phyloP scores from a whole-genome alignment of 2,329 filamentous ascomycete genomes.

The Arthrobotrys musiformis region DNA sequence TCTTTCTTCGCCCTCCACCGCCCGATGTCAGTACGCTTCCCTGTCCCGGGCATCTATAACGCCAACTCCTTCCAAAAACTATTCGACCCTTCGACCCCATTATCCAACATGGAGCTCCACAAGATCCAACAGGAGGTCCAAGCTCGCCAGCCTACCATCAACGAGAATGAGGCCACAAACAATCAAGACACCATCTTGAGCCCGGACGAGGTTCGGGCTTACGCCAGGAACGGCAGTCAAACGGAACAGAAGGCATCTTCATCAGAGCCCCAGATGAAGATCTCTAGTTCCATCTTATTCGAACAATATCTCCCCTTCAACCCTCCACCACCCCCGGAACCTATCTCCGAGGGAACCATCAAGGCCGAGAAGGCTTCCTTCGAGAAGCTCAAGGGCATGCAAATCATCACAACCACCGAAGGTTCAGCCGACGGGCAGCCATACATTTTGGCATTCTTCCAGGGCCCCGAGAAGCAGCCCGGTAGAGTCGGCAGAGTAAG shows the following conservation, averaged over 20 bases:
- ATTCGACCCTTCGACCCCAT: conserved; percentile 72
- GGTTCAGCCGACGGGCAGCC: conserved; percentile 1
- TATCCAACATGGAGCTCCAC: conserved; percentile 62
- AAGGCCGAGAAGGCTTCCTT: conserved; percentile 40
- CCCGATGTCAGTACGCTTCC: conserved; percentile 86
- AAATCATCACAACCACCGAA: conserved; percentile 23
- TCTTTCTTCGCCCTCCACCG: conserved; percentile 96
- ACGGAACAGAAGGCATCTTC: conserved; percentile 67
- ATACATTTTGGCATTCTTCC: conserved; percentile 64
- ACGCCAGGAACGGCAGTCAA: conserved; percentile 59
- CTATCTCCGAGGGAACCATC: conserved; percentile 63
- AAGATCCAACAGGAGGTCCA: conserved; percentile 72
- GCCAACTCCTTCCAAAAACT: conserved; percentile 84
- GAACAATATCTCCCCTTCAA: conserved; percentile 81
- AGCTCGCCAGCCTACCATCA: conserved; percentile 65
- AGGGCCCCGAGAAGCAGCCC: conserved; percentile 65
- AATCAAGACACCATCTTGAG: conserved; percentile 69
- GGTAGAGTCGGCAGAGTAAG: conserved; percentile 61
- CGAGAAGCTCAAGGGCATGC: conserved; percentile 18
- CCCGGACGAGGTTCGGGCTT: conserved; percentile 70
- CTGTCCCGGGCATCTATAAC: conserved; percentile 77
- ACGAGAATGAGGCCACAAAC: conserved; percentile 56
- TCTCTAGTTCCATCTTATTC: conserved; percentile 75
- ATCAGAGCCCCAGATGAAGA: conserved; percentile 68
- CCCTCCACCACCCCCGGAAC: conserved; percentile 81